A percentile compares a stretch with the other conserved stretches of the same genome.
Evolutionary conservation across 2,329 filamentous ascomycete species (phyloP).

Genomic region (Ophiostoma fasciatum): DNA sequence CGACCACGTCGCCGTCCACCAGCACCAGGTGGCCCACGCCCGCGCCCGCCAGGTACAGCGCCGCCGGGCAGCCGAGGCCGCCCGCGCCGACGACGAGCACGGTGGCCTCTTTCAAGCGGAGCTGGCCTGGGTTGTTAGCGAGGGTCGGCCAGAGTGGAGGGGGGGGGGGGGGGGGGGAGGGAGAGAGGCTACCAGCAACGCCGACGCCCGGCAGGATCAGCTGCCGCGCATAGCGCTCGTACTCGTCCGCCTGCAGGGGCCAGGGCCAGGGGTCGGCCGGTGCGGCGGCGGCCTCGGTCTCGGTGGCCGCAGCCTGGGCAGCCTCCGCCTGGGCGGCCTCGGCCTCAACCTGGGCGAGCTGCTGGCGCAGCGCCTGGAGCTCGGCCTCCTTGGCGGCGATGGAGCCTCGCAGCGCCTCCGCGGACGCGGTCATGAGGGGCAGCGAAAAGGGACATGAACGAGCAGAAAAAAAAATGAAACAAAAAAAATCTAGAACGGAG

Average conservation of each 20-base stretch:
- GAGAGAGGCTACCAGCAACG: conserved; percentile 44
- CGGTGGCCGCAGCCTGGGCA: not conserved
- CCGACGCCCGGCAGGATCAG: conserved; percentile 78
- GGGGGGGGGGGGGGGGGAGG: not conserved
- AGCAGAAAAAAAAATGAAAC: not conserved
- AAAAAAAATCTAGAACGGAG: not conserved
- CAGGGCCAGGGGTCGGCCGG: conserved; percentile 32
- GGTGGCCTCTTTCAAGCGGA: conserved; percentile 51
- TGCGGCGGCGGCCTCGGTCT: not conserved
- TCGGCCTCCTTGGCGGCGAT: conserved; percentile 33
- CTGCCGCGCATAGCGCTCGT: conserved; percentile 76
- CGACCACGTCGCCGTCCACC: conserved; percentile 77
- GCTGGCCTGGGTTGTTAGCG: conserved; percentile 45
- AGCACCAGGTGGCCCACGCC: conserved; percentile 74
- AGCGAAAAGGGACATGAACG: no score
- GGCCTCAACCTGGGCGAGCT: conserved; percentile 28
- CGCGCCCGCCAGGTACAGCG: conserved; percentile 81
- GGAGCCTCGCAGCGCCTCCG: conserved; percentile 26
- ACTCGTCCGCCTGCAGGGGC: conserved; percentile 60
- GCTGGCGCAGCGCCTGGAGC: conserved; percentile 27
- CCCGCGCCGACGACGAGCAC: conserved; percentile 79
- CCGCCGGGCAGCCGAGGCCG: conserved; percentile 81
- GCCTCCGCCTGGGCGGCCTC: conserved; percentile 3
- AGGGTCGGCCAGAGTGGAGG: not conserved
- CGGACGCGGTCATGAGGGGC: conserved; percentile 5